Base-by-base conservation (phyloP, 2,329 filamentous ascomycete species). In the Fusarium sulawesiense region DNA sequence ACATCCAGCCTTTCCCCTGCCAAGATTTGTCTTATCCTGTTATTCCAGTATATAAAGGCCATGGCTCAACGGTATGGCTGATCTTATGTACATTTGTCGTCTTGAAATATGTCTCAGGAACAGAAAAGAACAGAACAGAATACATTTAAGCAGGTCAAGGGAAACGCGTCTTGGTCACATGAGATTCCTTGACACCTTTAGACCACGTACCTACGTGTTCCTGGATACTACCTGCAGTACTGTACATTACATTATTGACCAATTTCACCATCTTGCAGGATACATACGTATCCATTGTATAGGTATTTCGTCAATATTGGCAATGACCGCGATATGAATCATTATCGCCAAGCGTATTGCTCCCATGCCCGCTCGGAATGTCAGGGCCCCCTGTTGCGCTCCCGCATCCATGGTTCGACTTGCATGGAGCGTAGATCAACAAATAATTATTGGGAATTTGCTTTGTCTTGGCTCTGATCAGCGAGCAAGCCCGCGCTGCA, bases 351-450 rank as follows among this genome's bases (percentile, higher is more conserved):
- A 46, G 30, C 51, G 30, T 37, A 42, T 56, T 67, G 27, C 63
- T 29, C 56, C 41, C 25, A 50, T 66, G 66, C 32, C 51, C 64
- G 64, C 55, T 45, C 49, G 30, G 40, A 40, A 46, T 40, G 51
- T 40, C 48, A 56, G 62, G 62, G 49, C 70, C 64, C 66, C 65
- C 55, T 73, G 69, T 7, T 56, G 40, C 34, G 41, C 61, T 72
- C 47, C 68, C 64, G 53, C 64, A 54, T 56, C 60, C 56, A 56
- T 61, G 56, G 69, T 57, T 61, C 62, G 59, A 68, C 61, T 64
- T 65, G 65, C 66, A 37, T 37, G 34, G 18, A 73, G 64, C 40
- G 69, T 50, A 66, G 56, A 63, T 56, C 70, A 59, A 58, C 66
- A 59, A 61, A 60, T 60, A 59, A 61, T 58, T 58, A 50, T 59